These are phyloP conservation scores for Collybiopsis confluens DNA, from an alignment of 768 basidiomycete species.

Conservation along the genomic window DNA sequence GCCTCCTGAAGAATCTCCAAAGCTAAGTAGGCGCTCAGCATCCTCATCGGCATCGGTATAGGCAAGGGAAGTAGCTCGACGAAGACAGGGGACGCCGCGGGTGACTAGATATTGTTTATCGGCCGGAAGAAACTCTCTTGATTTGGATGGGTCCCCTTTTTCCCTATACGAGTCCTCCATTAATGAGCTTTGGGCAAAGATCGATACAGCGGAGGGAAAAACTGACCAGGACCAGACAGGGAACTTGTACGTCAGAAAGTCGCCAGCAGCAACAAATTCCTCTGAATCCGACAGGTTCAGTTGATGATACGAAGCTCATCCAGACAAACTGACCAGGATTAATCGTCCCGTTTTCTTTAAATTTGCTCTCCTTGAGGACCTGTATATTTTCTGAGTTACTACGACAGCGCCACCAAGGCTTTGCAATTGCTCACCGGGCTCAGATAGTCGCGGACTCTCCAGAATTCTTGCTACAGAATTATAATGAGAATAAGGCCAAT, in stretches of 20 bases:
- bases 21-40: slow-evolving; percentile 85
- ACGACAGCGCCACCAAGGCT: background rate
- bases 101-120: slow-evolving; percentile 98
- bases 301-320: no score
- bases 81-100: slow-evolving; percentile 93
- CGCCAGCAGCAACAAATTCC: slow-evolving; percentile 97
- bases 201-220: slow-evolving; percentile 7
- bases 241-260: slow-evolving; percentile 97
- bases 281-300: slow-evolving; percentile 51
- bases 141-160: slow-evolving; percentile 81
- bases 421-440: slow-evolving; percentile 60
- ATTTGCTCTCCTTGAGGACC: slow-evolving; percentile 97
- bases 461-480: slow-evolving; percentile 74
- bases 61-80: slow-evolving; percentile 86
- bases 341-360: slow-evolving; percentile 97
- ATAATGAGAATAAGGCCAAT: slow-evolving; percentile 2
- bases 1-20: slow-evolving; percentile 59
- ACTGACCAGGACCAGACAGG: slow-evolving; percentile 94
- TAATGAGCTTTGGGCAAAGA: slow-evolving; percentile 1
- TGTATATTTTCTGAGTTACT: slow-evolving; percentile 25
- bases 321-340: slow-evolving; percentile 75
- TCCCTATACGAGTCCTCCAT: slow-evolving; percentile 55
- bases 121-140: slow-evolving; percentile 86
- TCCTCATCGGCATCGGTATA: slow-evolving; percentile 97
- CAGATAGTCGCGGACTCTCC: slow-evolving; percentile 92